Evolutionary conservation across 1,284 basidiomycete genomes (phyloP).

Genomic region (Cutaneotrichosporon curvatum): DNA sequence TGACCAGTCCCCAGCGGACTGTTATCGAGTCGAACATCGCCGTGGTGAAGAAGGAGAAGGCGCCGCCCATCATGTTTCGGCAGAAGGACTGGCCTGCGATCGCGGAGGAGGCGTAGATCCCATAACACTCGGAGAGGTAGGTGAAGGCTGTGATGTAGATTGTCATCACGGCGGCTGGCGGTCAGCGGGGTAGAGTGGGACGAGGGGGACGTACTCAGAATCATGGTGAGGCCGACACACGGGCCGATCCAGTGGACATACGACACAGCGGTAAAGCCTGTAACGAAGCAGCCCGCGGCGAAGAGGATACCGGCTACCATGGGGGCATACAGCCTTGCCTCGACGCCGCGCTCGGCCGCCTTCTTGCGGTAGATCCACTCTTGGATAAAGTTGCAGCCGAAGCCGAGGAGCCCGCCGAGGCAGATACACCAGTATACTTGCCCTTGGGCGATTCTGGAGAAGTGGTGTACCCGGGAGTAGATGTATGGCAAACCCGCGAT

Average conservation of each 20-base stretch:
- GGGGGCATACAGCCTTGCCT: slow-evolving; percentile 64
- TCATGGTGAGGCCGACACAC: slow-evolving; percentile 43
- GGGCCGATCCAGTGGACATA: slow-evolving; percentile 34
- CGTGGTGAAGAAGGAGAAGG: slow-evolving; percentile 15
- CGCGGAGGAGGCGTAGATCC: slow-evolving; percentile 21
- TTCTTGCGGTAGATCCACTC: slow-evolving; percentile 60
- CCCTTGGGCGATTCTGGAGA: slow-evolving; percentile 59
- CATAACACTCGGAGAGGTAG: slow-evolving; percentile 25
- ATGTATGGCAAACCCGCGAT: slow-evolving; percentile 61
- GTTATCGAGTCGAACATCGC: slow-evolving; percentile 14
- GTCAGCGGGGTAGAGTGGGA: background rate
- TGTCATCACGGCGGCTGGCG: slow-evolving; percentile 12
- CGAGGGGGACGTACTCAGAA: background rate
- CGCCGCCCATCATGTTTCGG: slow-evolving; percentile 24
- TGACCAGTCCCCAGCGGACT: slow-evolving; percentile 12
- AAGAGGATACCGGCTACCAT: slow-evolving; percentile 60
- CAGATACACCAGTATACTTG: slow-evolving; percentile 56
- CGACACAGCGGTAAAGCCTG: slow-evolving; percentile 37
- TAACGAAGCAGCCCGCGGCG: slow-evolving; percentile 57
- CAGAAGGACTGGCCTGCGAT: slow-evolving; percentile 24
- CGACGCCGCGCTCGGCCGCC: slow-evolving; percentile 55
- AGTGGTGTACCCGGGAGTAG: slow-evolving; percentile 58
- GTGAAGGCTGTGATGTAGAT: slow-evolving; percentile 36
- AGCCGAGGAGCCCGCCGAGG: slow-evolving; percentile 58
- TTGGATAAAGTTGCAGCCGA: slow-evolving; percentile 56